These are phyloP conservation scores for Podospora didyma DNA, from an alignment of 495 filamentous ascomycete species.

Conservation along the genomic window DNA sequence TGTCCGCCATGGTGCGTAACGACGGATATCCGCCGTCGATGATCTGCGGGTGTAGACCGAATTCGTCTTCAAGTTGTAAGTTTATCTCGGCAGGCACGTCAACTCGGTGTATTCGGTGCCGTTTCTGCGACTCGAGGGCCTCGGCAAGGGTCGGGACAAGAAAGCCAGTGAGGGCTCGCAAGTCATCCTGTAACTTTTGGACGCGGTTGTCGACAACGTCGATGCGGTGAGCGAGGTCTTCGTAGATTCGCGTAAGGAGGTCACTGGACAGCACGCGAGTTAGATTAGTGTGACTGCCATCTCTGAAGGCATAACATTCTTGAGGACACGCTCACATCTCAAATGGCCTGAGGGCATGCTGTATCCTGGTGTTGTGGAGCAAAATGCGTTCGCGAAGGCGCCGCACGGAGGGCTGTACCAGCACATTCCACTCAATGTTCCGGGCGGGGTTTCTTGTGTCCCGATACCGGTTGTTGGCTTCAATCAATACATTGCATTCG, in stretches of 20 bases:
- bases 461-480: slow-evolving; percentile 3
- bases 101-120: background rate
- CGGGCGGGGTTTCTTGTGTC: background rate
- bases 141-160: background rate
- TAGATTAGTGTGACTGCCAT: background rate
- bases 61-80: background rate
- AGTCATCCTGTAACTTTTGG: background rate
- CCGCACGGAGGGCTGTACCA: slow-evolving; percentile 7
- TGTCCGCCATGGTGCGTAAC: background rate
- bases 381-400: background rate
- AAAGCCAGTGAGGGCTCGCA: background rate
- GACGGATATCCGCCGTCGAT: background rate
- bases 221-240: background rate
- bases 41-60: background rate
- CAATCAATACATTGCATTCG: slow-evolving; percentile 1
- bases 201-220: background rate
- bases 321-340: background rate
- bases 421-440: slow-evolving; percentile 4
- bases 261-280: background rate
- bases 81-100: background rate
- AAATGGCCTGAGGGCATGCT: slow-evolving; percentile 6
- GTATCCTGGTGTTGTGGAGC: slow-evolving; percentile 4
- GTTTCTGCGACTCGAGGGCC: background rate
- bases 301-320: background rate
- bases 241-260: slow-evolving; percentile 2